phyloP scores from a whole-genome alignment of 2,329 filamentous ascomycete species.

The Dactylellina parvicollis region DNA sequence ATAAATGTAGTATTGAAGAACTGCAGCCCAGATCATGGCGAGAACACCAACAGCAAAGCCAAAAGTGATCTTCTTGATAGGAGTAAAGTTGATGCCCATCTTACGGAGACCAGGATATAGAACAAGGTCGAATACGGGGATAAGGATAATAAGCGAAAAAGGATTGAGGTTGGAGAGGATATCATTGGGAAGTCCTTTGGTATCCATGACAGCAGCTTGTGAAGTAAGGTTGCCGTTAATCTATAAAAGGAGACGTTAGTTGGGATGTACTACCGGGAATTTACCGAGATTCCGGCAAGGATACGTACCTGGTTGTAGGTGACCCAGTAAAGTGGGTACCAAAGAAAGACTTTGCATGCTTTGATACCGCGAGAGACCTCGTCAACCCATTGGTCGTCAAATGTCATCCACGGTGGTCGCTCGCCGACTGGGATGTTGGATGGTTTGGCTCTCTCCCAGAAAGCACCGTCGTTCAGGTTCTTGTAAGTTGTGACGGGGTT shows the following conservation, averaged over 20 bases:
- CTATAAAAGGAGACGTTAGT: constrained; percentile 71
- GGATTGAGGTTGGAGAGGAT: constrained; percentile 80
- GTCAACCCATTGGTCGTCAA: constrained; percentile 56
- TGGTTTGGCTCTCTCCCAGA: constrained; percentile 77
- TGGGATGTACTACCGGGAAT: constrained; percentile 61
- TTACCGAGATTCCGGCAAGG: background rate
- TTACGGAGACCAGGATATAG: constrained; percentile 76
- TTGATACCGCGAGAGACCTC: constrained; percentile 56
- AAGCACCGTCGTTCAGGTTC: constrained; percentile 68
- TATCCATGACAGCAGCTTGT: constrained; percentile 68
- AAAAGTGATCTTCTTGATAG: constrained; percentile 77
- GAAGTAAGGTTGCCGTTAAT: constrained; percentile 71
- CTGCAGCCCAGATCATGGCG: constrained; percentile 70
- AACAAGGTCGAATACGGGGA: constrained; percentile 74
- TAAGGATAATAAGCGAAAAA: constrained; percentile 78
- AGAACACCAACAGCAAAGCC: constrained; percentile 74
- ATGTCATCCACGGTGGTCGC: constrained; percentile 68
- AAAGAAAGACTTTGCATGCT: constrained; percentile 58
- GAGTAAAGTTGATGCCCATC: constrained; percentile 73
- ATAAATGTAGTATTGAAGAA: constrained; percentile 66
- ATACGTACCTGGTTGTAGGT: constrained; percentile 71
- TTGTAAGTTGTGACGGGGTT: constrained; percentile 71
- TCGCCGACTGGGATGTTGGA: constrained; percentile 68
- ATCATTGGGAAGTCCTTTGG: constrained; percentile 79
- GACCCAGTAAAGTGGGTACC: constrained; percentile 62